Conservation (phyloP, 495 filamentous ascomycete genomes). For the Penicillium riverlandense region DNA sequence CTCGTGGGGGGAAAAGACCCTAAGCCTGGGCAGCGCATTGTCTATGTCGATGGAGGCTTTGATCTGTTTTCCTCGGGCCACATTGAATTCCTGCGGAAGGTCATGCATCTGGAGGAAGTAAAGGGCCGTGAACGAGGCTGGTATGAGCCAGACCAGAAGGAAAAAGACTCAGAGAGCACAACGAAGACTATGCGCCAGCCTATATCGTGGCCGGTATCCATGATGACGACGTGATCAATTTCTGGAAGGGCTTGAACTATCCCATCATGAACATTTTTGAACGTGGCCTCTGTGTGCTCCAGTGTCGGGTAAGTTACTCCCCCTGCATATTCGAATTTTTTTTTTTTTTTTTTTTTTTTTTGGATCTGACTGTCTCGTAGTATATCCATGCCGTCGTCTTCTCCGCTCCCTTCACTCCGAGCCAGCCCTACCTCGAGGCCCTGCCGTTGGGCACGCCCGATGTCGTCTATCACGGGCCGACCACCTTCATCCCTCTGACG, state of each 20-base stretch:
- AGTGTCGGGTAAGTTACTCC: constrained; percentile 65
- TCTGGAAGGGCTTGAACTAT: constrained; percentile 95
- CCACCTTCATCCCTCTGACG: constrained; percentile 78
- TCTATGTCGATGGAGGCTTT: constrained; percentile 95
- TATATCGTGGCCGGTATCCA: constrained; percentile 91
- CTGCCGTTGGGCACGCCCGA: constrained; percentile 70
- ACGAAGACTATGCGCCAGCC: constrained; percentile 67
- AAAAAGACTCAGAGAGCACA: constrained; percentile 51
- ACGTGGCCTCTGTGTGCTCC: constrained; percentile 87
- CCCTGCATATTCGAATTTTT: neutral
- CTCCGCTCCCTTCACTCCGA: constrained; percentile 80
- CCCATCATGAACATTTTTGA: constrained; percentile 99
- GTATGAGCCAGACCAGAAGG: constrained; percentile 56
- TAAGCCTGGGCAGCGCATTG: constrained; percentile 69
- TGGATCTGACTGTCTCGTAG: constrained; percentile 36
- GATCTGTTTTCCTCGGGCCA: constrained; percentile 96
- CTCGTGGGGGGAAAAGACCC: constrained; percentile 61
- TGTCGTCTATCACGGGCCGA: constrained; percentile 91
- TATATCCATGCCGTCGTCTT: constrained; percentile 84
- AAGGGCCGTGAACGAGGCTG: constrained; percentile 59
- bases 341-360: too few species aligned
- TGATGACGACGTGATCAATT: constrained; percentile 87
- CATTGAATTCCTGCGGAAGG: constrained; percentile 82
- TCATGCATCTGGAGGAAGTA: constrained; percentile 62
- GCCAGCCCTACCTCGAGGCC: constrained; percentile 61